A percentile compares a stretch with the other conserved stretches of the same genome.
phyloP scores from a whole-genome alignment of 1,284 basidiomycete genomes.

The Serendipita sp. region DNA sequence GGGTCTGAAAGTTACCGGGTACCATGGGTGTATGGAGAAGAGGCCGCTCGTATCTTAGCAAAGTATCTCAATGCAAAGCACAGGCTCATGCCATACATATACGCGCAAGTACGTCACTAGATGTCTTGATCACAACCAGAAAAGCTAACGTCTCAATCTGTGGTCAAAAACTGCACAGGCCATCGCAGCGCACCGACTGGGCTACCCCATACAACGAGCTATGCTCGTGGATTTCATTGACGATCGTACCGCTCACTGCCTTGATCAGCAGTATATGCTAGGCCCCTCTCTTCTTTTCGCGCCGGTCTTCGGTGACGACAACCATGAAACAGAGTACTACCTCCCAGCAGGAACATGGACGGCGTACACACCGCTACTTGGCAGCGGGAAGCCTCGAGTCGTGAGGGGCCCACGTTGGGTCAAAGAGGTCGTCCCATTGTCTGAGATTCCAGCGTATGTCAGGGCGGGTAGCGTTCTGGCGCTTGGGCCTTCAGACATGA shows the following conservation, averaged over 20 bases:
- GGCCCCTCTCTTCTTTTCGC: conserved; percentile 57
- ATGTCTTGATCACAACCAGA: neutral
- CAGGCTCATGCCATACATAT: conserved; percentile 62
- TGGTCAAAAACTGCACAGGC: conserved; percentile 28
- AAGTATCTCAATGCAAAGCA: conserved; percentile 50
- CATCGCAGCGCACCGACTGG: conserved; percentile 40
- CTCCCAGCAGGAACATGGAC: conserved; percentile 59
- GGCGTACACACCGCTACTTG: conserved; percentile 24
- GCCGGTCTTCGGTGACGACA: conserved; percentile 49
- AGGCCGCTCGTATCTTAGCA: conserved; percentile 49
- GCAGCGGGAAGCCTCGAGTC: conserved; percentile 33
- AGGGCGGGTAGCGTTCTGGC: conserved; percentile 40
- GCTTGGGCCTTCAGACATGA: conserved; percentile 38
- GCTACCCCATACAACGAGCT: conserved; percentile 51
- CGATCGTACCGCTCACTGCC: conserved; percentile 47
- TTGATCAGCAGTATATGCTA: conserved; percentile 59
- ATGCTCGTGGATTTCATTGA: conserved; percentile 63
- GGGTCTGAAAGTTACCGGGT: conserved; percentile 60
- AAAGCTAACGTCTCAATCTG: neutral
- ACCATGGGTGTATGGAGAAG: conserved; percentile 63
- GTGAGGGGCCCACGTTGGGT: conserved; percentile 41
- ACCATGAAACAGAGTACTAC: conserved; percentile 50
- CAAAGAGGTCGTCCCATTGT: conserved; percentile 38
- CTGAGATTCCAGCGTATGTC: conserved; percentile 55
- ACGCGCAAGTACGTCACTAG: conserved; percentile 34